phyloP scores from a whole-genome alignment of 129 eudicot genomes.

The Flaveria bidentis region DNA sequence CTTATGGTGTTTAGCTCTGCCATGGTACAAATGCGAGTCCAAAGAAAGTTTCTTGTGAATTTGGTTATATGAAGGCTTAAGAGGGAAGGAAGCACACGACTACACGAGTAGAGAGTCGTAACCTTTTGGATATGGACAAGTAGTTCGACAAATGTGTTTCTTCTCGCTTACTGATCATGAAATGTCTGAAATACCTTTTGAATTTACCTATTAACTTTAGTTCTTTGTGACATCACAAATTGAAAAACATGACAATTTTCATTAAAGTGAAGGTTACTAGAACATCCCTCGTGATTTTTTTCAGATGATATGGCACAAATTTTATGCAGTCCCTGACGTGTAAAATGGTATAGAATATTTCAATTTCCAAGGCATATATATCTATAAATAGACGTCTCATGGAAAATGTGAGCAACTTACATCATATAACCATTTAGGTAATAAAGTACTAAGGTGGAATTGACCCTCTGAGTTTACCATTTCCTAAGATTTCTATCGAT shows the following conservation, averaged over 20 bases:
- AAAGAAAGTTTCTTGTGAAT: neutral
- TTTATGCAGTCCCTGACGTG: conserved; percentile 60
- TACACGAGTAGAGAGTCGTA: neutral
- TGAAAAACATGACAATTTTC: conserved; percentile 31
- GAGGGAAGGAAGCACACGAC: conserved; percentile 32
- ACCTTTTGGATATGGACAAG: conserved; percentile 11
- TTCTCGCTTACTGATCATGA: neutral
- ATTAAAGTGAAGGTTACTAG: conserved; percentile 6
- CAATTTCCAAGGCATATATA: conserved; percentile 23
- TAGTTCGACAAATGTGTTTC: neutral
- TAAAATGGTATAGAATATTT: conserved; percentile 26
- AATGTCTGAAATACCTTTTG: neutral
- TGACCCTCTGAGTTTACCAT: too few relatives aligned
- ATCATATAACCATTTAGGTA: neutral
- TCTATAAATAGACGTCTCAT: conserved; percentile 11
- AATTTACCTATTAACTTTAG: neutral
- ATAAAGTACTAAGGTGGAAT: neutral
- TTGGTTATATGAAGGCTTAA: conserved; percentile 31
- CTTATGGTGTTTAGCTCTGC: conserved; percentile 35
- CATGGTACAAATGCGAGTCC: conserved; percentile 31
- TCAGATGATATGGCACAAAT: conserved; percentile 39
- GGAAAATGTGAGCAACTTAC: conserved; percentile 29
- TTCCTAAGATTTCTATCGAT: too few relatives aligned
- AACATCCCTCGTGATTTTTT: conserved; percentile 14
- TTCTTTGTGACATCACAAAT: conserved; percentile 5